phyloP scores from a whole-genome alignment of 306 rosid genomes.

The Cucurbita moschata region DNA sequence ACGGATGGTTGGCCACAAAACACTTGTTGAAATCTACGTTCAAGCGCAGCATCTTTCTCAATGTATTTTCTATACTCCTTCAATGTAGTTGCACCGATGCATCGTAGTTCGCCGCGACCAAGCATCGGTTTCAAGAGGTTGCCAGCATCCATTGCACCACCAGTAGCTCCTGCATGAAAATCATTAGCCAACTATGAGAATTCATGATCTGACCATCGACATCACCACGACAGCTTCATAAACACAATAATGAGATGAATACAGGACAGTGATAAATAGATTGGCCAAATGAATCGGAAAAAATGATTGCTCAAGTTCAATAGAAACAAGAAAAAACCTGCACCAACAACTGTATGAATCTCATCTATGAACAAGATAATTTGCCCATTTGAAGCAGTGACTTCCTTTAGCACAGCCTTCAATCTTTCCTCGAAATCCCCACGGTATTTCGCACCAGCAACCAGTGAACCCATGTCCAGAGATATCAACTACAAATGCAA shows the following conservation, averaged over 20 bases:
- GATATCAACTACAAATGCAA: conserved; percentile 58
- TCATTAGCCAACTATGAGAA: conserved; percentile 1
- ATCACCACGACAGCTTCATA: background rate
- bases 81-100: conserved; percentile 90
- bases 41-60: conserved; percentile 97
- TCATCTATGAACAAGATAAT: conserved; percentile 90
- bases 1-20: conserved; percentile 88
- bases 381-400: conserved; percentile 83
- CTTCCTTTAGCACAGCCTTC: conserved; percentile 94
- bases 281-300: background rate
- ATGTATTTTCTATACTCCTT: conserved; percentile 87
- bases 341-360: conserved; percentile 97
- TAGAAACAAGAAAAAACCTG: conserved; percentile 33
- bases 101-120: conserved; percentile 94
- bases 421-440: conserved; percentile 96
- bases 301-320: background rate
- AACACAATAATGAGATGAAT: background rate
- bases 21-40: conserved; percentile 93
- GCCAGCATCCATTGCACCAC: conserved; percentile 99
- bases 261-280: background rate
- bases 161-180: conserved; percentile 65
- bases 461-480: conserved; percentile 88
- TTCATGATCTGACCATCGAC: background rate
- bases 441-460: conserved; percentile 92
- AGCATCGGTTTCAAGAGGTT: conserved; percentile 96